A percentile compares a stretch with the other conserved stretches of the same genome.
Conservation (phyloP, 1,284 basidiomycete genomes). For the Naganishia sp. region DNA sequence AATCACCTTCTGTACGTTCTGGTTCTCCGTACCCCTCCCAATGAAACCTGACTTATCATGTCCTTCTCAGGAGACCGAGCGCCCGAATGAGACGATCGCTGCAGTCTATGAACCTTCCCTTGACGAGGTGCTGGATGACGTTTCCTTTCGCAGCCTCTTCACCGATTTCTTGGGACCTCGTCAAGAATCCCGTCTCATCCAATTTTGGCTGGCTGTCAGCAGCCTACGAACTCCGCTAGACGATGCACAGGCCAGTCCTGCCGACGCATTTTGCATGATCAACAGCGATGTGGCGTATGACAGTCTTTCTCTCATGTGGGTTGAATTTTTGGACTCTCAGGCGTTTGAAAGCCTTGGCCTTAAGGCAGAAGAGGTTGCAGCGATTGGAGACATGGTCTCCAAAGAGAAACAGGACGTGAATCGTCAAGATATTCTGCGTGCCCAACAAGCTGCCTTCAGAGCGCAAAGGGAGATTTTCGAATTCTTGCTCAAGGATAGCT, state of each 20-base stretch:
- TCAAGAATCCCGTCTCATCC: constrained; percentile 77
- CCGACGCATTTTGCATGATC: constrained; percentile 58
- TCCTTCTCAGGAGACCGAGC: background rate
- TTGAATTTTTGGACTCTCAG: constrained; percentile 70
- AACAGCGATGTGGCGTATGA: constrained; percentile 67
- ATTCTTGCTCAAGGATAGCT: constrained; percentile 89
- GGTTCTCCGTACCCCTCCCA: background rate
- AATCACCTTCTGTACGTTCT: background rate
- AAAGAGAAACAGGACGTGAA: constrained; percentile 36
- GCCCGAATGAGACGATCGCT: background rate
- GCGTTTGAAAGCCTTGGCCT: constrained; percentile 39
- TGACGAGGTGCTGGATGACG: constrained; percentile 77
- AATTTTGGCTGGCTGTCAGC: constrained; percentile 96
- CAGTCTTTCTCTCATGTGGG: constrained; percentile 82
- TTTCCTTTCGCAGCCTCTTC: constrained; percentile 87
- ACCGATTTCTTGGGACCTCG: constrained; percentile 97
- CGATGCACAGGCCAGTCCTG: constrained; percentile 63
- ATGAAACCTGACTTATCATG: no score
- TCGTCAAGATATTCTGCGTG: constrained; percentile 30
- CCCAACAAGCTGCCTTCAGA: constrained; percentile 60
- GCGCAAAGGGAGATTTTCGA: constrained; percentile 82
- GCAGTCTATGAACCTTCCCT: constrained; percentile 48
- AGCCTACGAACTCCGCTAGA: constrained; percentile 96
- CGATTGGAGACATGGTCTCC: constrained; percentile 34
- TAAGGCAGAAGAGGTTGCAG: background rate